A percentile compares a stretch with the other conserved stretches of the same genome.
These are phyloP conservation scores for Globisporangium mamillatum DNA, from an alignment of 352 stramenopile genomes.

Conservation along the genomic window DNA sequence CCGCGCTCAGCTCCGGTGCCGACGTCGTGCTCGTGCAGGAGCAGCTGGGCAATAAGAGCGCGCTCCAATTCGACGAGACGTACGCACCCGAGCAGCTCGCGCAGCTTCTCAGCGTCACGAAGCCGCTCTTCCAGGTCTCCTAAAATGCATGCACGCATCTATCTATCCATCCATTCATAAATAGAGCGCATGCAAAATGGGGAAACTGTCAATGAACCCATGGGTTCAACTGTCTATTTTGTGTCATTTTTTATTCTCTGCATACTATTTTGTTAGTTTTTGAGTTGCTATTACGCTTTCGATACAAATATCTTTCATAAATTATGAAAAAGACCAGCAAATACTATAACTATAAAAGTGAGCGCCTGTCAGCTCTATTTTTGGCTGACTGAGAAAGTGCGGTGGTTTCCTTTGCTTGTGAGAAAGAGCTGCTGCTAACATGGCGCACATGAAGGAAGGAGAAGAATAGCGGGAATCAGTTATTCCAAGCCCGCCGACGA, in stretches of 20 bases:
- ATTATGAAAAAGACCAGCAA: no score
- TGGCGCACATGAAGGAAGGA: not conserved
- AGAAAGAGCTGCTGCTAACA: not conserved
- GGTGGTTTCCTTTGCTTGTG: not conserved
- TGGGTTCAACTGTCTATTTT: slow-evolving; percentile 1
- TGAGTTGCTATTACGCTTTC: not conserved
- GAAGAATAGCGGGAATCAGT: not conserved
- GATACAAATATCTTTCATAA: no score
- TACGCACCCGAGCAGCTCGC: slow-evolving; percentile 46
- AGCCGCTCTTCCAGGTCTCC: slow-evolving; percentile 34
- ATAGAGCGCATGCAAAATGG: not conserved
- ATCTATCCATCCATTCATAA: not conserved
- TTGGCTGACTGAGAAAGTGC: not conserved
- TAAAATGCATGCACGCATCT: not conserved
- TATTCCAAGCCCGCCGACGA: not conserved
- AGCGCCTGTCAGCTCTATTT: not conserved
- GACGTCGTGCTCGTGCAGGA: slow-evolving; percentile 66
- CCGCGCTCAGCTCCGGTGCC: slow-evolving; percentile 46
- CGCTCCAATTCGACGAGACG: slow-evolving; percentile 29
- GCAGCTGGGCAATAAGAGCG: slow-evolving; percentile 36
- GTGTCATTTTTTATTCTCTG: not conserved
- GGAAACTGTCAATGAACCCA: slow-evolving; percentile 1
- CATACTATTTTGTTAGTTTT: not conserved
- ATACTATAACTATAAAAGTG: not conserved
- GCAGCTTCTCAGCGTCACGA: slow-evolving; percentile 25